Percentiles rank a stretch among this genome's conserved stretches.
Evolutionary conservation across 169 alveolate species (phyloP).

Genomic region (Plasmodium gaboni): DNA sequence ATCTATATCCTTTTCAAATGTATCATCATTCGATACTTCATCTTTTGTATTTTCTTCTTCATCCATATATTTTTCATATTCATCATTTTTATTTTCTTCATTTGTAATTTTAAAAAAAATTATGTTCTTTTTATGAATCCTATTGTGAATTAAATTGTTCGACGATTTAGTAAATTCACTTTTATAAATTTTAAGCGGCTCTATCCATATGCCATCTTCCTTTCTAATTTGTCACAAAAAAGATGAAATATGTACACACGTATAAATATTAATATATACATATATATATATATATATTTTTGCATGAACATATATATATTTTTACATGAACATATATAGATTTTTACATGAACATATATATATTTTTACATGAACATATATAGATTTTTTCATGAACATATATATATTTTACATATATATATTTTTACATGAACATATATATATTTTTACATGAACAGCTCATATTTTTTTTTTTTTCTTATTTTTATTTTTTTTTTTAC

Average conservation of each 20-base stretch:
- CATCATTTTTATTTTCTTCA: constrained; percentile 47
- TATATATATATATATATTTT: neutral
- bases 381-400: too few species aligned
- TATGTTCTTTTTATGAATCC: constrained; percentile 42
- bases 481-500: constrained; percentile 10
- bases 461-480: neutral
- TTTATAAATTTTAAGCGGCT: constrained; percentile 37
- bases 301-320: neutral
- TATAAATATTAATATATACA: neutral
- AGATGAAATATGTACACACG: neutral
- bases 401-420: too few species aligned
- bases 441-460: too few species aligned
- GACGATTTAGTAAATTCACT: constrained; percentile 17
- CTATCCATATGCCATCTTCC: constrained; percentile 62
- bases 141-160: constrained; percentile 1
- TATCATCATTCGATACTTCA: neutral
- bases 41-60: neutral
- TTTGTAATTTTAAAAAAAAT: constrained; percentile 19
- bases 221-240: constrained; percentile 1
- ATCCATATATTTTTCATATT: neutral
- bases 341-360: too few species aligned
- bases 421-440: too few species aligned
- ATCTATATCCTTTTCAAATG: neutral
- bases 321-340: neutral
- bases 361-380: too few species aligned